Conservation (phyloP, 1,284 basidiomycete genomes). For the Irpex rosettiformis region DNA sequence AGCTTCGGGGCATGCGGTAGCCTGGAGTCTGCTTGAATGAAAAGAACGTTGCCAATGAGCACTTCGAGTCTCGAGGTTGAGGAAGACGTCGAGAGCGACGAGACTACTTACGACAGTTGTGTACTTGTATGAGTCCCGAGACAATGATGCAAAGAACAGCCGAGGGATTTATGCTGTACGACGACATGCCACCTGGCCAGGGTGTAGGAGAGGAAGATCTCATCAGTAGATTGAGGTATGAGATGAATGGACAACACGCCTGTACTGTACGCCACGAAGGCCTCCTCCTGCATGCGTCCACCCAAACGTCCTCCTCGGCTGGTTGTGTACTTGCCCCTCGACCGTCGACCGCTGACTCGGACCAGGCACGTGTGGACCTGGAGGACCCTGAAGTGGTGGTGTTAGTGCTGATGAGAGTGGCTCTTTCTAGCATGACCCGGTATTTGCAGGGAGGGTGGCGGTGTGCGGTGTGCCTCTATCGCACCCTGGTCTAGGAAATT, state of each 20-base stretch:
- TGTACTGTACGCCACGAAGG: not conserved
- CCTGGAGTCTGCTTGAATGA: no score
- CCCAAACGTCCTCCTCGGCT: not conserved
- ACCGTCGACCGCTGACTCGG: not conserved
- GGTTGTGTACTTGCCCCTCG: not conserved
- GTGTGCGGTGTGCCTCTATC: not conserved
- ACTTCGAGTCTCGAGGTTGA: no score
- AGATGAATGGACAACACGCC: not conserved
- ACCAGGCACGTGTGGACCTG: not conserved
- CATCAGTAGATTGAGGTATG: not conserved
- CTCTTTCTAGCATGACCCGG: not conserved
- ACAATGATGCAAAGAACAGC: not conserved
- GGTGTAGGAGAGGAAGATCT: not conserved
- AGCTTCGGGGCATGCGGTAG: no score
- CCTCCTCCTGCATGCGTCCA: not conserved
- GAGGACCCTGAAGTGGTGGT: not conserved
- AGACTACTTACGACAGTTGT: conserved; percentile 1
- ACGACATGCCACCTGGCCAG: not conserved
- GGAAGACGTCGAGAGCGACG: no score
- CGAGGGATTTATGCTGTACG: conserved; percentile 5
- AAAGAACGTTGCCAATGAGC: no score
- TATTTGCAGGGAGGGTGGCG: not conserved
- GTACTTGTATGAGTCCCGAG: not conserved
- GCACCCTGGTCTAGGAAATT: not conserved
- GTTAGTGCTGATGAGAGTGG: not conserved